Percentiles rank a stretch among this genome's conserved stretches.
Conservation (phyloP, 2,329 filamentous ascomycete genomes). For the Calcarisporium arbuscula region DNA sequence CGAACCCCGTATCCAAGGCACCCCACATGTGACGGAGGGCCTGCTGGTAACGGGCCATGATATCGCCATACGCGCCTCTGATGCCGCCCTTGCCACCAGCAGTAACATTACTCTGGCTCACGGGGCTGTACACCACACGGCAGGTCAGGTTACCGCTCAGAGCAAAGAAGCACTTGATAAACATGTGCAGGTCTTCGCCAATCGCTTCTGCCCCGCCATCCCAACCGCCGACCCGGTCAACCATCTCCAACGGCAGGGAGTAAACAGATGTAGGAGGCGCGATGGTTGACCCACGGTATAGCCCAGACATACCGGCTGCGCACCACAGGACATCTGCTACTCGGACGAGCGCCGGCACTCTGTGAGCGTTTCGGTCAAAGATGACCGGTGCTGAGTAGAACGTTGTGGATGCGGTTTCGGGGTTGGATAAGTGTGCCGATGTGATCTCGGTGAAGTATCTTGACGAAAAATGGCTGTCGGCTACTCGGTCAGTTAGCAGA, state of each 20-base stretch:
- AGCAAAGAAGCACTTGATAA: slow-evolving; percentile 71
- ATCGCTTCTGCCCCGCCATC: slow-evolving; percentile 65
- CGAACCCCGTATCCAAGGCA: slow-evolving; percentile 61
- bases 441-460: slow-evolving; percentile 62
- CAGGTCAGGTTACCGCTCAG: slow-evolving; percentile 63
- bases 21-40: slow-evolving; percentile 73
- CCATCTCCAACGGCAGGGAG: slow-evolving; percentile 59
- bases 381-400: slow-evolving; percentile 66
- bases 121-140: slow-evolving; percentile 58
- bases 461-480: slow-evolving; percentile 63
- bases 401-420: slow-evolving; percentile 54
- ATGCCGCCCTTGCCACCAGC: slow-evolving; percentile 50
- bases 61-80: slow-evolving; percentile 48
- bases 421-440: slow-evolving; percentile 53
- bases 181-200: slow-evolving; percentile 73
- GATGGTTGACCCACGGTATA: slow-evolving; percentile 57
- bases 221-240: slow-evolving; percentile 66
- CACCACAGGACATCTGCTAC: slow-evolving; percentile 69
- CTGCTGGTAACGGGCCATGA: slow-evolving; percentile 63
- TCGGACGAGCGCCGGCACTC: slow-evolving; percentile 60
- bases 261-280: slow-evolving; percentile 70
- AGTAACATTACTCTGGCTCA: slow-evolving; percentile 67
- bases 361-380: slow-evolving; percentile 67
- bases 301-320: slow-evolving; percentile 62
- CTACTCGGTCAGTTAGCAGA: slow-evolving; percentile 27